These are phyloP conservation scores for Tritrichomonas musculus DNA, from an alignment of 208 protist genomes.

Conservation along the genomic window DNA sequence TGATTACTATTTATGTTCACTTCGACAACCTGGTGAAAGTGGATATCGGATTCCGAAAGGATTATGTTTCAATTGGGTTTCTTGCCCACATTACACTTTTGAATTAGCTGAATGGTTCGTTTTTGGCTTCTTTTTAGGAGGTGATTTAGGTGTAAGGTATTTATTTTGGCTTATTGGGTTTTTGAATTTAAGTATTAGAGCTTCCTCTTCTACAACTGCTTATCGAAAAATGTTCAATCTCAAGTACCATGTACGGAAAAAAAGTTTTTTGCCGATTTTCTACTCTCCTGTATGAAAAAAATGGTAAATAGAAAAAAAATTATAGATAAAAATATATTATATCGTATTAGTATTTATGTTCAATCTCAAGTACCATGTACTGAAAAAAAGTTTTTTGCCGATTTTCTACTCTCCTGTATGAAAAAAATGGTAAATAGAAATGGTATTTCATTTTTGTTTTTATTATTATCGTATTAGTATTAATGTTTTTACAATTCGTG, in stretches of 20 bases:
- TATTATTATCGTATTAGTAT: too few species aligned
- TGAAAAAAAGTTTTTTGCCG: neutral
- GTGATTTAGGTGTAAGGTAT: neutral
- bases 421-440: too few species aligned
- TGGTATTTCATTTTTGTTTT: too few species aligned
- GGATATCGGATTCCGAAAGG: neutral
- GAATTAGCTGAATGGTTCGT: neutral
- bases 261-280: neutral
- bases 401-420: neutral
- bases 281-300: too few species aligned
- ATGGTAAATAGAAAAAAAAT: too few species aligned
- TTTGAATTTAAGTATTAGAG: neutral
- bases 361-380: neutral
- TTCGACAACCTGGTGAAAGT: neutral
- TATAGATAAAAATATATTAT: too few species aligned
- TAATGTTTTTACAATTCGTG: too few species aligned
- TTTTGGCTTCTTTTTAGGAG: neutral
- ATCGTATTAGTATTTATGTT: too few species aligned
- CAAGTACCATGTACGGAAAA: neutral
- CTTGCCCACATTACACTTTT: neutral
- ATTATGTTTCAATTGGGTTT: neutral
- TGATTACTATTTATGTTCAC: neutral
- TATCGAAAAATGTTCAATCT: neutral
- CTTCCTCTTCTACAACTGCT: neutral
- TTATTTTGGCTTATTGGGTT: neutral